Percentiles rank a stretch among this genome's conserved stretches.
Evolutionary conservation across 352 stramenopile species (phyloP).

Genomic region (Phytophthora sp.): DNA sequence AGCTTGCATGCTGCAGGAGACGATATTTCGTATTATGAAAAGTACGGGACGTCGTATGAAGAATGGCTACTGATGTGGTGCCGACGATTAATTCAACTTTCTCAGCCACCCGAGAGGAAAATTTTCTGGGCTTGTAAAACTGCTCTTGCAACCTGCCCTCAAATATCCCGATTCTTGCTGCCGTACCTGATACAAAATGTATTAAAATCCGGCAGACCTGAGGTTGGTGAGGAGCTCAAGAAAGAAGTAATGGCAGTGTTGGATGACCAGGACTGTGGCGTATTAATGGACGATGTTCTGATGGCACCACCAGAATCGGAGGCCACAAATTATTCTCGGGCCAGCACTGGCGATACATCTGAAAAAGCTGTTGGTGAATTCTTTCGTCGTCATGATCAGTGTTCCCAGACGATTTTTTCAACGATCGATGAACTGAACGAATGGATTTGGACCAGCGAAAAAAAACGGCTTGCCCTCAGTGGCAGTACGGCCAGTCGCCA

Average conservation of each 20-base stretch:
- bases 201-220: constrained; percentile 62
- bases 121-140: constrained; percentile 79
- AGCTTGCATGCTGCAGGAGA: constrained; percentile 29
- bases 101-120: constrained; percentile 82
- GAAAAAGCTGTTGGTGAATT: constrained; percentile 53
- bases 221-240: constrained; percentile 77
- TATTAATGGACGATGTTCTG: constrained; percentile 61
- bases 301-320: constrained; percentile 37
- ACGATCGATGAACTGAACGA: constrained; percentile 90
- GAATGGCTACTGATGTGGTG: constrained; percentile 86
- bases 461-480: constrained; percentile 74
- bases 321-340: constrained; percentile 20
- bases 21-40: constrained; percentile 78
- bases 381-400: constrained; percentile 85
- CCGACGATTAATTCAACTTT: constrained; percentile 74
- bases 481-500: constrained; percentile 51
- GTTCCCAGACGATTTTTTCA: constrained; percentile 85
- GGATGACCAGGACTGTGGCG: constrained; percentile 65
- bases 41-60: constrained; percentile 76
- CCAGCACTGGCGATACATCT: not conserved
- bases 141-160: constrained; percentile 65
- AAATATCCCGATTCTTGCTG: constrained; percentile 82
- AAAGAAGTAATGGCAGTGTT: constrained; percentile 84
- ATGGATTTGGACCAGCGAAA: constrained; percentile 87
- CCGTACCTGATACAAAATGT: constrained; percentile 90